phyloP scores from a whole-genome alignment of 2,329 filamentous ascomycete genomes.

The Phyllosticta capitalensis region DNA sequence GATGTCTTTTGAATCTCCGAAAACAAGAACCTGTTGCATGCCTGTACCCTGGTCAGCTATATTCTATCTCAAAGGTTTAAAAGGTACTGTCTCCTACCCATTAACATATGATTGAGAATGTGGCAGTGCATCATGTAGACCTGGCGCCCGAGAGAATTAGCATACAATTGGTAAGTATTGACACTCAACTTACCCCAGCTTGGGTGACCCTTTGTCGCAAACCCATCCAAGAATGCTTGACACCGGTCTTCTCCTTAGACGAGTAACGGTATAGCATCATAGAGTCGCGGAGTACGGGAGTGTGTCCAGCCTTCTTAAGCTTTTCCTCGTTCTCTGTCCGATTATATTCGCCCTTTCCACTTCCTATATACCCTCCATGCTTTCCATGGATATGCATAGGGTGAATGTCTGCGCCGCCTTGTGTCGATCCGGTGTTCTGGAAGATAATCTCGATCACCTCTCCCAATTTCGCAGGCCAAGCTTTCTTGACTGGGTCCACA shows the following conservation, averaged over 20 bases:
- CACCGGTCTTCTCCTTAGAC: conserved; percentile 28
- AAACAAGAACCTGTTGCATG: conserved; percentile 39
- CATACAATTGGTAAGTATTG: too few species aligned
- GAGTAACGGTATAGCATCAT: conserved; percentile 50
- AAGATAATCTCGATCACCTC: conserved; percentile 49
- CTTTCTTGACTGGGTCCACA: conserved; percentile 43
- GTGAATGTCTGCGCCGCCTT: conserved; percentile 28
- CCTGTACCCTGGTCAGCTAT: conserved; percentile 13
- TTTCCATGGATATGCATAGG: conserved; percentile 48
- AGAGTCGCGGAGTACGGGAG: conserved; percentile 36
- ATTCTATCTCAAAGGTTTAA: not conserved
- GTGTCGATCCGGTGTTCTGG: conserved; percentile 26
- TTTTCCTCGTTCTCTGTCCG: conserved; percentile 38
- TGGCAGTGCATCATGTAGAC: conserved; percentile 58
- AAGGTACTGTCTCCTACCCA: conserved; percentile 40
- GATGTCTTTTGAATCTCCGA: conserved; percentile 36
- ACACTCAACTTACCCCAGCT: too few species aligned
- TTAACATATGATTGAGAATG: conserved; percentile 48
- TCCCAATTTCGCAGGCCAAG: conserved; percentile 46
- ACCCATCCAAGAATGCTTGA: conserved; percentile 48
- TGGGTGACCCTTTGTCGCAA: conserved; percentile 48
- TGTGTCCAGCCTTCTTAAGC: conserved; percentile 23
- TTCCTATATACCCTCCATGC: conserved; percentile 46
- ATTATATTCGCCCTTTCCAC: conserved; percentile 46
- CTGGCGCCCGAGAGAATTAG: too few species aligned